Evolutionary conservation across 148 eudicot species (phyloP).

Genomic region (Silene conica): DNA sequence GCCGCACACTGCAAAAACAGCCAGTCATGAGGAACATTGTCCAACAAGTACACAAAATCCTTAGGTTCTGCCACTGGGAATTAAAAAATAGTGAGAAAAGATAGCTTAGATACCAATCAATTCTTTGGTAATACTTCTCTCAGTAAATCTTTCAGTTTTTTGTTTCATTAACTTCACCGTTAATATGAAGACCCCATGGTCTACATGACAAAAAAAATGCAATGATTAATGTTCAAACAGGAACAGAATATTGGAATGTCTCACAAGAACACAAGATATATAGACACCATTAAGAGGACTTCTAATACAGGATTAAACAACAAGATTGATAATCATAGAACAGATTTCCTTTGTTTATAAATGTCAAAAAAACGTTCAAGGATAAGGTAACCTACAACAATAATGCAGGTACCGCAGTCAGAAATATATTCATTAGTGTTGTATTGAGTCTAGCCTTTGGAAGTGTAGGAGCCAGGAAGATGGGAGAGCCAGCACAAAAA

Average conservation of each 20-base stretch:
- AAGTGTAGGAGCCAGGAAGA: neutral
- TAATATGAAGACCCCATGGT: too few species aligned
- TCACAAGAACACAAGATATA: too few species aligned
- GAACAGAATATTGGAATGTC: too few species aligned
- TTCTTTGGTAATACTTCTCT: too few species aligned
- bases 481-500: neutral
- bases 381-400: neutral
- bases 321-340: too few species aligned
- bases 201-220: too few species aligned
- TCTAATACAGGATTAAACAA: neutral
- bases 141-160: neutral
- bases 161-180: neutral
- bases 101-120: neutral
- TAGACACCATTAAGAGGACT: neutral
- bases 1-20: constrained; percentile 55
- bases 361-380: neutral
- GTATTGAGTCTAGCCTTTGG: neutral
- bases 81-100: constrained; percentile 10
- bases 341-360: neutral
- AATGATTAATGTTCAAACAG: too few species aligned
- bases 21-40: constrained; percentile 68
- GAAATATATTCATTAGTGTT: neutral
- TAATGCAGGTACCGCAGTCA: neutral
- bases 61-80: constrained; percentile 67
- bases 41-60: constrained; percentile 67